Base-by-base conservation (phyloP, 768 basidiomycete genomes). In the Baorangia bicolor region DNA sequence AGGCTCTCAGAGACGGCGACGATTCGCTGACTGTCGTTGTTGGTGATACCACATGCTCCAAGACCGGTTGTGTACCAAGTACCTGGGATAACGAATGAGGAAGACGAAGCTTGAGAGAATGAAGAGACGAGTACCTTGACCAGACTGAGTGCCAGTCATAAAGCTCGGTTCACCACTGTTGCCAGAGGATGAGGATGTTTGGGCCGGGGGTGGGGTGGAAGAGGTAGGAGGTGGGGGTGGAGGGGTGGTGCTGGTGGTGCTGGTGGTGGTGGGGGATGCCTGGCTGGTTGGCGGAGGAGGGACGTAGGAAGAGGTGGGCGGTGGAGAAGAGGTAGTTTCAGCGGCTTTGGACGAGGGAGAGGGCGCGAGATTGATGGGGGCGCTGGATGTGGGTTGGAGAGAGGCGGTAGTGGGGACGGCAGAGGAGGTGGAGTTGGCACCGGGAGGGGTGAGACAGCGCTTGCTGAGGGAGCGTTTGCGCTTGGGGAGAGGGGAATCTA, bases 91-190 rank as follows among this genome's bases (percentile, higher is more conserved):
- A 48, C 1, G 47, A 23, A 39, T 56, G n/a, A 58, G 28, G 3
- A 28, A n/a, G 14, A 25, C 14, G 30, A 13, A 34, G 11, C 1
- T 1, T 14, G 37, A 34, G 20, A 21, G 1, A 62, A 37, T 18
- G 6, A 3, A 55, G 33, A 54, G 6, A 40, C 6, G 49, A 54
- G 30, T 61, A 74, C 78, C 82, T 54, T 83, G 64, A 18, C 87
- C 86, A 2, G 62, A 60, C 53, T 85, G 79, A 0, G 73, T 76
- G 20, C 84, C 84, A 23, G 41, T 51, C 69, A 84, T 61, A 68
- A 72, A 82, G 63, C 77, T 74, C 33, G 72, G 75, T 33, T 34
- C 49, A 25, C 60, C 23, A 14, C 47, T 52, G 37, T 16, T 43
- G 20, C 52, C 33, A n/a, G 60, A 39, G 8, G 68, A 37, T 0